These are phyloP conservation scores for Populus simonii DNA, from an alignment of 345 rosid genomes.

Conservation along the genomic window DNA sequence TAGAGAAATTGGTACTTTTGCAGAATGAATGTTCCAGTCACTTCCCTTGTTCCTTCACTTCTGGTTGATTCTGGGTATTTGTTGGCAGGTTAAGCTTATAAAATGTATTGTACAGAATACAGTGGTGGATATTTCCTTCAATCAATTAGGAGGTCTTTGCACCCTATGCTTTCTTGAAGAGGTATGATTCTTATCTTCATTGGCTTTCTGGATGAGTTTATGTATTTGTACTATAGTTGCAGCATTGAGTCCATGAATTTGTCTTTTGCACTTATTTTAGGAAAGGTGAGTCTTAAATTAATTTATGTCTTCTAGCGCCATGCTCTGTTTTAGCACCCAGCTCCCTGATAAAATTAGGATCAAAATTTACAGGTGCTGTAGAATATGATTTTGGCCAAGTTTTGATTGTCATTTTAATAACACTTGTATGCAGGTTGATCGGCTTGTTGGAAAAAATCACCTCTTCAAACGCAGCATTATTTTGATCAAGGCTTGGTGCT, in stretches of 20 bases:
- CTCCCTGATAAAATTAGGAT: neutral
- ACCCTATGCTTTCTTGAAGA: slow-evolving; percentile 76
- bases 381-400: neutral
- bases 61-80: slow-evolving; percentile 15
- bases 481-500: slow-evolving; percentile 91
- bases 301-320: neutral
- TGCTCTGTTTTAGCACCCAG: neutral
- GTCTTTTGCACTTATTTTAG: neutral
- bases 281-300: neutral
- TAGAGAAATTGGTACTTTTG: neutral
- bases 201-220: neutral
- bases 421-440: slow-evolving; percentile 55
- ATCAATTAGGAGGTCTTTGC: slow-evolving; percentile 68
- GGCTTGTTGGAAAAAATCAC: slow-evolving; percentile 61
- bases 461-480: slow-evolving; percentile 79
- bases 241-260: neutral
- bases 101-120: slow-evolving; percentile 61
- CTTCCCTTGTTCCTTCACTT: neutral
- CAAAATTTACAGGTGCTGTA: neutral
- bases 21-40: neutral
- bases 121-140: slow-evolving; percentile 80
- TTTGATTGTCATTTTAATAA: neutral
- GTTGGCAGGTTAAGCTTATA: slow-evolving; percentile 69
- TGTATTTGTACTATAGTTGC: neutral
- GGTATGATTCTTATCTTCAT: slow-evolving; percentile 33